phyloP scores from a whole-genome alignment of 345 rosid species.

The Moricandia moricandioides region DNA sequence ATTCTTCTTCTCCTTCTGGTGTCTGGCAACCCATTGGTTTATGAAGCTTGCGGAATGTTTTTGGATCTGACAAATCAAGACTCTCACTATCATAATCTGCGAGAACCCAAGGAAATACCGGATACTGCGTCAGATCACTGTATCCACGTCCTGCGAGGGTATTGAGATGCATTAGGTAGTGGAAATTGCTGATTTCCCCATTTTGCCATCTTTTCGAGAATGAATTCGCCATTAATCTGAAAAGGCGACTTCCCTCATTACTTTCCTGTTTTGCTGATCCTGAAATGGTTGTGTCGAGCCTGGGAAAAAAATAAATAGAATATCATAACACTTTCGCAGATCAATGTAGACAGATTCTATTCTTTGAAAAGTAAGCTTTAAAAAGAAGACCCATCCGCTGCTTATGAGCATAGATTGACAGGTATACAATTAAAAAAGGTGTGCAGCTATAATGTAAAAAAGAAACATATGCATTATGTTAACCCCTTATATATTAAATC shows the following conservation, averaged over 20 bases:
- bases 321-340: conserved; percentile 25
- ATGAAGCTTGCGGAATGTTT: conserved; percentile 84
- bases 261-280: conserved; percentile 90
- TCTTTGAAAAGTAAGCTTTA: neutral
- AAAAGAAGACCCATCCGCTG: neutral
- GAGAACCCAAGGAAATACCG: conserved; percentile 99
- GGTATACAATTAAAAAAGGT: neutral
- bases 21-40: conserved; percentile 99
- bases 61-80: conserved; percentile 81
- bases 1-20: conserved; percentile 91
- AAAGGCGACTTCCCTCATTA: conserved; percentile 88
- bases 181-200: conserved; percentile 99
- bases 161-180: conserved; percentile 98
- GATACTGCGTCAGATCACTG: conserved; percentile 98
- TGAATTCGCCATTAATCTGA: conserved; percentile 87
- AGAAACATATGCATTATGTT: conserved; percentile 16
- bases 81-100: conserved; percentile 89
- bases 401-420: neutral
- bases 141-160: conserved; percentile 99
- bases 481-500: too few species aligned
- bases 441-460: neutral
- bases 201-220: conserved; percentile 99
- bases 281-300: conserved; percentile 97
- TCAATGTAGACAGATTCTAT: conserved; percentile 17
- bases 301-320: conserved; percentile 34